Conservation (phyloP, 192 early-diverging fungal species). For the Gaertneriomyces semiglobifer region DNA sequence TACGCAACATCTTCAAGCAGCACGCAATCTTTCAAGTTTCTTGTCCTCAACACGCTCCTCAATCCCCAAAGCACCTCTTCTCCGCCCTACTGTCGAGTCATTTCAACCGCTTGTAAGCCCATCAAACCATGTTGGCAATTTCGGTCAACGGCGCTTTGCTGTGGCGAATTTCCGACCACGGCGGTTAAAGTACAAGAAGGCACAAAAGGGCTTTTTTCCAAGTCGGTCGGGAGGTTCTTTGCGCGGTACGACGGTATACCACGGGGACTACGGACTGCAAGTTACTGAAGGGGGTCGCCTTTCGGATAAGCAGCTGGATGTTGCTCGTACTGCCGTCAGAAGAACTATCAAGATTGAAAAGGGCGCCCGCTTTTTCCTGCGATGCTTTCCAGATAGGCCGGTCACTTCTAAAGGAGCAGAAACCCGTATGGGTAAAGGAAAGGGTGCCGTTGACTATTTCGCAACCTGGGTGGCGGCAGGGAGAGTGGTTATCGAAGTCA, state of each 20-base stretch:
- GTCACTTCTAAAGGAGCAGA: slow-evolving; percentile 88
- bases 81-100: too few species aligned
- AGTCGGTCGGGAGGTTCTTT: slow-evolving; percentile 78
- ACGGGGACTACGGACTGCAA: slow-evolving; percentile 91
- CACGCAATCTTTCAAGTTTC: too few species aligned
- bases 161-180: slow-evolving; percentile 70
- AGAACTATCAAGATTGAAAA: slow-evolving; percentile 86
- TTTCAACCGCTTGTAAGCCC: too few species aligned
- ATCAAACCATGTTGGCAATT: too few species aligned
- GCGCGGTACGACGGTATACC: slow-evolving; percentile 79
- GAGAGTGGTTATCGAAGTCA: slow-evolving; percentile 86
- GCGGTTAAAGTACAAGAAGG: slow-evolving; percentile 71
- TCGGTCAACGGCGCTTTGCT: slow-evolving; percentile 13
- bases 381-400: slow-evolving; percentile 89
- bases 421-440: slow-evolving; percentile 97
- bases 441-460: slow-evolving; percentile 90
- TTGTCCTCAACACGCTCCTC: too few species aligned
- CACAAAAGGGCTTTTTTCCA: slow-evolving; percentile 84
- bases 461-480: slow-evolving; percentile 85
- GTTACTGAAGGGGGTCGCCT: slow-evolving; percentile 79
- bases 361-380: slow-evolving; percentile 76
- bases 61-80: too few species aligned
- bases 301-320: slow-evolving; percentile 78
- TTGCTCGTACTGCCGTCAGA: slow-evolving; percentile 66
- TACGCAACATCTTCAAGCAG: too few species aligned